Conservation (phyloP, 495 filamentous ascomycete species). For the Opeltia flavorubescens region DNA sequence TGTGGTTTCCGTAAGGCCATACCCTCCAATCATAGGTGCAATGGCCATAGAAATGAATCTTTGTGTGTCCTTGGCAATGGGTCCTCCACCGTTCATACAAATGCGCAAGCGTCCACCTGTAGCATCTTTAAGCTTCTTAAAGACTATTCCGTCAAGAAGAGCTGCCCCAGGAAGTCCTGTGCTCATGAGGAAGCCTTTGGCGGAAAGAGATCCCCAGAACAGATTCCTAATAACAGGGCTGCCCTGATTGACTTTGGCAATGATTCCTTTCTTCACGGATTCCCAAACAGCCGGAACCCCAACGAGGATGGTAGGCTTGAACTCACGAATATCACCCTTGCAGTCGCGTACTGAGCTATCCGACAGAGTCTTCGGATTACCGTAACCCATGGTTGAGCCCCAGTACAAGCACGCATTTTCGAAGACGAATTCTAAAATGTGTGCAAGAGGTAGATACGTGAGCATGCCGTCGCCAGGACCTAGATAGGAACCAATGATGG, state of each 20-base stretch:
- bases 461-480: slow-evolving; percentile 76
- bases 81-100: slow-evolving; percentile 77
- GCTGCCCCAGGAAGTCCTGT: slow-evolving; percentile 47
- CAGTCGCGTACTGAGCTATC: slow-evolving; percentile 84
- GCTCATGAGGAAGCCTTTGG: slow-evolving; percentile 67
- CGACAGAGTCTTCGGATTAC: slow-evolving; percentile 83
- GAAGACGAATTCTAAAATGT: slow-evolving; percentile 96
- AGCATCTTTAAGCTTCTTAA: slow-evolving; percentile 85
- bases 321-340: slow-evolving; percentile 89
- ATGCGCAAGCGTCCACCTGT: slow-evolving; percentile 71
- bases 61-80: slow-evolving; percentile 75
- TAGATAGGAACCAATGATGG: slow-evolving; percentile 72
- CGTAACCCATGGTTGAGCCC: slow-evolving; percentile 96
- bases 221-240: slow-evolving; percentile 61
- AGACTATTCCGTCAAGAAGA: slow-evolving; percentile 62
- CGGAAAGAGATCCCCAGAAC: slow-evolving; percentile 83
- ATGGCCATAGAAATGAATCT: slow-evolving; percentile 81
- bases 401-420: slow-evolving; percentile 86
- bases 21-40: slow-evolving; percentile 81
- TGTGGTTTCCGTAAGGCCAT: slow-evolving; percentile 87
- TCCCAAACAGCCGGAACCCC: slow-evolving; percentile 97
- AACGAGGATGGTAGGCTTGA: slow-evolving; percentile 80
- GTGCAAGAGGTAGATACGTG: slow-evolving; percentile 85
- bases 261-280: slow-evolving; percentile 93
- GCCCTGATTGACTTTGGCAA: slow-evolving; percentile 67